These are phyloP conservation scores for Gardenia jasminoides DNA, from an alignment of 257 asterid genomes.

Conservation along the genomic window DNA sequence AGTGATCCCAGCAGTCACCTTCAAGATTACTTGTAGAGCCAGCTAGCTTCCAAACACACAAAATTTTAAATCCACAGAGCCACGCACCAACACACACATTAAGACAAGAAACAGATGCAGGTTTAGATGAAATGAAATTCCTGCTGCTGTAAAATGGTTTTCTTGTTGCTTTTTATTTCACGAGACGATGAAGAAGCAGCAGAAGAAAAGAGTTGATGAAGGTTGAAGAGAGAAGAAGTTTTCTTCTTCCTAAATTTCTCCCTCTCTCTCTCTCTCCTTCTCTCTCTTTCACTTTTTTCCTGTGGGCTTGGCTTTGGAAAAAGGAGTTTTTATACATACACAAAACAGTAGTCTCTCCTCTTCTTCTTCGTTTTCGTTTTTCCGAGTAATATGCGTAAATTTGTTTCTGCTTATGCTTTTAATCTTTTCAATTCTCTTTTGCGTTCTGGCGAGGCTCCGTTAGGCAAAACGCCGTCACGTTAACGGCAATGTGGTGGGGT, in stretches of 20 bases:
- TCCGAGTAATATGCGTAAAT: constrained; percentile 27
- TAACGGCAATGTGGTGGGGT: constrained; percentile 45
- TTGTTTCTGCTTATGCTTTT: too few species aligned
- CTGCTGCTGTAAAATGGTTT: not conserved
- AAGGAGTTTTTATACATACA: constrained; percentile 4
- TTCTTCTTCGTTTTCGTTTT: constrained; percentile 40
- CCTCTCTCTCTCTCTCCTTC: constrained; percentile 21
- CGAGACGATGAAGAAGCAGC: constrained; percentile 3
- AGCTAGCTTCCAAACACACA: constrained; percentile 9
- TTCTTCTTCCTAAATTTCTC: not conserved
- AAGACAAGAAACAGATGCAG: not conserved
- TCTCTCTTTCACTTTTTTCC: constrained; percentile 24
- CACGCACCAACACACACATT: not conserved
- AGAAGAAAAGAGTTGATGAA: not conserved
- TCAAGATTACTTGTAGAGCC: constrained; percentile 42
- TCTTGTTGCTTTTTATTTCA: not conserved
- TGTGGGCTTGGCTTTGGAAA: not conserved
- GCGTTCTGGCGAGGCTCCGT: constrained; percentile 18
- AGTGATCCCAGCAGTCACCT: constrained; percentile 47
- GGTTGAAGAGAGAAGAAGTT: not conserved
- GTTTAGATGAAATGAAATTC: too few species aligned
- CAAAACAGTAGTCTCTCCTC: not conserved
- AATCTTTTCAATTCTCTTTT: not conserved
- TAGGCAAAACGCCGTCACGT: constrained; percentile 39
- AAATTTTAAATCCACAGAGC: not conserved